phyloP scores from a whole-genome alignment of 768 basidiomycete species.

The Phylloporus scabripes region DNA sequence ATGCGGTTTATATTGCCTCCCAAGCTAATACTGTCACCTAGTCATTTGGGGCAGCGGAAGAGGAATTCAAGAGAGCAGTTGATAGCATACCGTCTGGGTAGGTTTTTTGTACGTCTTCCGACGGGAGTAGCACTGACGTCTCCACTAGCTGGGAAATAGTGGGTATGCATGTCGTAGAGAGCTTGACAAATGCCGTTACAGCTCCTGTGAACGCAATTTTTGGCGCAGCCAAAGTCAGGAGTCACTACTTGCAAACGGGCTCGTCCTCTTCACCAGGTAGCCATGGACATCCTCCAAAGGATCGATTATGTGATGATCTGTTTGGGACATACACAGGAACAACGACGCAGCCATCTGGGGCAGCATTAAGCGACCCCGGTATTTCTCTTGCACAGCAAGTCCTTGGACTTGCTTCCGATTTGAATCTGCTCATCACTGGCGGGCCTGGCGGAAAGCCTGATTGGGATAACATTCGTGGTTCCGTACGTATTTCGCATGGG shows the following conservation, averaged over 20 bases:
- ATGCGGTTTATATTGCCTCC: background rate
- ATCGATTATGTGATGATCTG: background rate
- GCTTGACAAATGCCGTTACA: constrained; percentile 8
- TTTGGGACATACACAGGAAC: background rate
- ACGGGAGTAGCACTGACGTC: background rate
- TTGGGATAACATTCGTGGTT: constrained; percentile 13
- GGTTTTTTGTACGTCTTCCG: background rate
- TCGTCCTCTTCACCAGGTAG: background rate
- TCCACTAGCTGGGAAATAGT: constrained; percentile 9
- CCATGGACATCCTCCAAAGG: background rate
- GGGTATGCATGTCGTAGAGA: constrained; percentile 15
- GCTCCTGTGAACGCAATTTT: constrained; percentile 11
- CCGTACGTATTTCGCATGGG: constrained; percentile 1
- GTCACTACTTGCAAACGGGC: constrained; percentile 11
- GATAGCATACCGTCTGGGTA: constrained; percentile 14
- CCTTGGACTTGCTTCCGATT: constrained; percentile 5
- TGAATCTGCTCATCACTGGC: constrained; percentile 11
- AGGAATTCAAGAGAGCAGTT: constrained; percentile 14
- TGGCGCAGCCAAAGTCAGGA: constrained; percentile 8
- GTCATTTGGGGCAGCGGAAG: constrained; percentile 13
- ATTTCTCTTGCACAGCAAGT: constrained; percentile 6
- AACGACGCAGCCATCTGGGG: constrained; percentile 8
- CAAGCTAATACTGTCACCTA: background rate
- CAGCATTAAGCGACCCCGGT: constrained; percentile 10
- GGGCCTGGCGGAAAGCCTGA: constrained; percentile 12